A percentile compares a stretch with the other conserved stretches of the same genome.
These are phyloP conservation scores for Ramalina intermedia DNA, from an alignment of 495 filamentous ascomycete genomes.

Conservation along the genomic window DNA sequence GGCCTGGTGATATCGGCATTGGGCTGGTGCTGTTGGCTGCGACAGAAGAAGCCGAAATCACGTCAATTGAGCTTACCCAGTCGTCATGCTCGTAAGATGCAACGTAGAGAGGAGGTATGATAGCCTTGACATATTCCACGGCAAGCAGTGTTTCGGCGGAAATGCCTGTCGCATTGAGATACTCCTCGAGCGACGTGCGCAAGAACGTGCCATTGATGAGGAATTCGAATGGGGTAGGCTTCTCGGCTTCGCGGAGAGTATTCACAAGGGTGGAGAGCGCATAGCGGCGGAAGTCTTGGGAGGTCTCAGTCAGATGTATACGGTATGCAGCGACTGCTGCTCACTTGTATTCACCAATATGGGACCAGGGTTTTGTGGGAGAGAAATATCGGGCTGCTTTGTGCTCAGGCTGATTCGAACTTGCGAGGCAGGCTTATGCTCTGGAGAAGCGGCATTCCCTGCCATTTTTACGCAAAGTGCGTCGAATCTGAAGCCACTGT, in stretches of 20 bases:
- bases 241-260: conserved; percentile 63
- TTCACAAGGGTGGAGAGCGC: conserved; percentile 87
- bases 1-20: conserved; percentile 27
- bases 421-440: conserved; percentile 21
- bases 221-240: conserved; percentile 89
- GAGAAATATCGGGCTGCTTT: conserved; percentile 40
- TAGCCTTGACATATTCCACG: conserved; percentile 82
- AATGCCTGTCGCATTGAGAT: conserved; percentile 70
- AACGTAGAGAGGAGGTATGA: conserved; percentile 74
- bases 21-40: conserved; percentile 42
- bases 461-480: neutral
- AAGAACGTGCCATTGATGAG: conserved; percentile 84
- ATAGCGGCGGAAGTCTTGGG: conserved; percentile 66
- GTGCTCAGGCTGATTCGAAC: conserved; percentile 48
- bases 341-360: conserved; percentile 53
- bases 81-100: conserved; percentile 90
- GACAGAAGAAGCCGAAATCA: conserved; percentile 51
- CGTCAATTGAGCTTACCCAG: conserved; percentile 88
- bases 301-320: conserved; percentile 6
- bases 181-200: conserved; percentile 75
- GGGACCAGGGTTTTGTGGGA: conserved; percentile 45
- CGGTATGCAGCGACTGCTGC: conserved; percentile 7
- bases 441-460: neutral
- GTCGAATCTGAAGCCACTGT: no score
- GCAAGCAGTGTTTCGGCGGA: conserved; percentile 74